Base-by-base conservation (phyloP, 306 rosid species). In the Biancaea sappan region DNA sequence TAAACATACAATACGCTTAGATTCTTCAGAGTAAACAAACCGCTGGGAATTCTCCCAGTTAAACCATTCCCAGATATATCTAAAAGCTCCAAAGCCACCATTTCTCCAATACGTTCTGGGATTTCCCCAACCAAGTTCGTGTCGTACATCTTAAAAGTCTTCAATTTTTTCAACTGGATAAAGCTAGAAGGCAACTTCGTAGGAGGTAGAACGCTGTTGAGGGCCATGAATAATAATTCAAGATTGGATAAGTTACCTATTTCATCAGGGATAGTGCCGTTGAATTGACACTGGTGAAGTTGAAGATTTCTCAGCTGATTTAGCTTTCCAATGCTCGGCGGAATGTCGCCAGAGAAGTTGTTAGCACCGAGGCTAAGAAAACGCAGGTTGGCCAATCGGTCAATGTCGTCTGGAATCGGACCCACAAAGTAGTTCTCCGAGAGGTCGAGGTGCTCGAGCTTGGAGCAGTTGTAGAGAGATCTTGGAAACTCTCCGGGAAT, bases 211-310 rank as follows among this genome's bases (percentile, higher is more conserved):
- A 11, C 0, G 0, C 0, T 4, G 37, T 67, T 73, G 11, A 3
- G 31, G 14, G 74, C 22, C 32, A 82, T 28, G 13, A 3, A 0
- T 15, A 86, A 63, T 0, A 5, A 0, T 50, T 82, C 71, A 12
- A 88, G 86, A 66, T 88, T 84, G 34, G 78, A 83, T 77, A 88
- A 79, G 53, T 76, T 50, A 26, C 88, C 87, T 0, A 80, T 82
- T 35, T 86, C 86, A 24, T 81, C 73, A 1, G 82, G 84, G 16
- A 77, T 69, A 15, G 80, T 69, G 47, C 86, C 90, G 24, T 77
- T 69, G 25, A 86, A 66, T 28, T 0, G 1, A 68, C 61, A 75
- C 41, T 0, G 2, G 11, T 4, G 0, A 0, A 88, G 75, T 5
- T 24, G 4, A 70, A 88, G 80, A 21, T 0, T 18, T 22, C 53